These are phyloP conservation scores for Linnemannia hyalina DNA, from an alignment of 192 early-diverging fungal genomes.

Conservation along the genomic window DNA sequence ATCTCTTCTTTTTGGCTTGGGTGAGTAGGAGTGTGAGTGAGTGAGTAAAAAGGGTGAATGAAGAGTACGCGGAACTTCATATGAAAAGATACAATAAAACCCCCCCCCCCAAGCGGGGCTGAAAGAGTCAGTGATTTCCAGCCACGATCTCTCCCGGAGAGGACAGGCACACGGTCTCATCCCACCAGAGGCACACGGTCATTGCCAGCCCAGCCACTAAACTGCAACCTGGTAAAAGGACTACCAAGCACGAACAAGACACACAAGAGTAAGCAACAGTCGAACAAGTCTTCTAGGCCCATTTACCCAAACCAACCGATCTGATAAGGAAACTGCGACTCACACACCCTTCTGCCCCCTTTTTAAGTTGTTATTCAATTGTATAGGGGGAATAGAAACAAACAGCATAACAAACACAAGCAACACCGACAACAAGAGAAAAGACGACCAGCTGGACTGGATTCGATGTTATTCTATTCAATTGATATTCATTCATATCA, in stretches of 20 bases:
- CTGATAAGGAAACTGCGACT: neutral
- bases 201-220: no score
- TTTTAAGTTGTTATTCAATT: neutral
- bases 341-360: neutral
- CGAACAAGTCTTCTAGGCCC: neutral
- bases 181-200: neutral
- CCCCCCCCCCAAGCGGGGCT: no score
- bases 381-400: neutral
- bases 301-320: neutral
- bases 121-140: neutral
- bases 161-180: neutral
- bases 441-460: neutral
- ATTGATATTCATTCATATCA: neutral
- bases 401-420: no score
- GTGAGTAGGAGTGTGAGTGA: neutral
- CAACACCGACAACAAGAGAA: no score
- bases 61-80: neutral
- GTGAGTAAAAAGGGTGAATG: neutral
- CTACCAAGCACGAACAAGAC: neutral
- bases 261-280: neutral
- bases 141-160: neutral
- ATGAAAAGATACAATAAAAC: neutral
- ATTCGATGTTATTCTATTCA: no score
- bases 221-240: no score
- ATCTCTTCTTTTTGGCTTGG: neutral